These are phyloP conservation scores for Fabrea salina DNA, from an alignment of 169 alveolate species.

Conservation along the genomic window DNA sequence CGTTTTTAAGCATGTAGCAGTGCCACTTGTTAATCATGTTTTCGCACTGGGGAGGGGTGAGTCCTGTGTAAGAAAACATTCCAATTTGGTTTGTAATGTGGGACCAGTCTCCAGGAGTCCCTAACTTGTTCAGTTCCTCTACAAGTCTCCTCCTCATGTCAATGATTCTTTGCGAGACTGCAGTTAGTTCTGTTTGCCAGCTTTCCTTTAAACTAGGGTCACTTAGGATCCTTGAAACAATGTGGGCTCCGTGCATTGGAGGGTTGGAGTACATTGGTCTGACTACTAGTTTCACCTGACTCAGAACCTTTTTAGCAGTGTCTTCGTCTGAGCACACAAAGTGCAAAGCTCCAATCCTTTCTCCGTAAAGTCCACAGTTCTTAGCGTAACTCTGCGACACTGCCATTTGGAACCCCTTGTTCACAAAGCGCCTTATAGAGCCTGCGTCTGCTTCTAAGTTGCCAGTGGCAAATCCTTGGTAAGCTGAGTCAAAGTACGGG, in stretches of 20 bases:
- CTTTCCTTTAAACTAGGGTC: slow-evolving; percentile 54
- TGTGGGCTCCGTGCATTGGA: slow-evolving; percentile 87
- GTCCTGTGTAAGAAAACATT: slow-evolving; percentile 89
- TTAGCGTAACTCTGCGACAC: slow-evolving; percentile 86
- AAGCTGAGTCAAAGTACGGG: slow-evolving; percentile 86
- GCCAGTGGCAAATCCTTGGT: slow-evolving; percentile 88
- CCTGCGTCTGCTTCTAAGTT: slow-evolving; percentile 79
- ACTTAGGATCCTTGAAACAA: slow-evolving; percentile 72
- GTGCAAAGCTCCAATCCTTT: slow-evolving; percentile 89
- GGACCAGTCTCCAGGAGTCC: slow-evolving; percentile 85
- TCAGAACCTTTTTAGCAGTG: slow-evolving; percentile 66
- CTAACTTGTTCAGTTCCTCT: slow-evolving; percentile 61
- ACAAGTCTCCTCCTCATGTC: slow-evolving; percentile 73
- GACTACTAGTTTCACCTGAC: slow-evolving; percentile 71
- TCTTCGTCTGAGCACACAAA: slow-evolving; percentile 68
- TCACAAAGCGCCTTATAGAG: slow-evolving; percentile 76
- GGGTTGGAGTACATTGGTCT: slow-evolving; percentile 86
- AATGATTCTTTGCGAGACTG: slow-evolving; percentile 78
- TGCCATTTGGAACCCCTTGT: slow-evolving; percentile 74
- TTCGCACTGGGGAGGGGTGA: slow-evolving; percentile 80
- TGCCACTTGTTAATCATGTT: slow-evolving; percentile 76
- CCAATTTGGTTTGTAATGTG: slow-evolving; percentile 83
- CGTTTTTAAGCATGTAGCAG: slow-evolving; percentile 75
- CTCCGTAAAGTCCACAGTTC: slow-evolving; percentile 88
- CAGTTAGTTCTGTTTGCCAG: slow-evolving; percentile 81